Evolutionary conservation across 495 filamentous ascomycete species (phyloP).

Genomic region (Penicillium fimorum): DNA sequence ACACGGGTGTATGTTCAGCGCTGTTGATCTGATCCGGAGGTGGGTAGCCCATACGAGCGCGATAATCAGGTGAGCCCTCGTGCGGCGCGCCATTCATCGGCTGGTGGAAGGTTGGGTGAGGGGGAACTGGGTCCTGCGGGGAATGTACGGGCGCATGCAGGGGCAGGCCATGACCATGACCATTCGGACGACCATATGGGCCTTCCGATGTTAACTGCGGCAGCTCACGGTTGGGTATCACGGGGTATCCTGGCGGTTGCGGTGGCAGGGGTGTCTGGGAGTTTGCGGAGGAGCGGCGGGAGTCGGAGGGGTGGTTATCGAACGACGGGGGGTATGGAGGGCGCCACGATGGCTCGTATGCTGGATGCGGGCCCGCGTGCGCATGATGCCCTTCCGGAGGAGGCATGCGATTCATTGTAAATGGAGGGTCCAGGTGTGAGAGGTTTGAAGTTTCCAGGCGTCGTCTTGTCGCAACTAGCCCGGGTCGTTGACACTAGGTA

Average conservation of each 20-base stretch:
- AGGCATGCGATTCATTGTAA: constrained; percentile 38
- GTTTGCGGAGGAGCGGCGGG: constrained; percentile 33
- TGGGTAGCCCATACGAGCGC: constrained; percentile 35
- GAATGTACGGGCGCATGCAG: constrained; percentile 34
- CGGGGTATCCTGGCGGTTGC: constrained; percentile 27
- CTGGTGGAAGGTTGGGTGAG: constrained; percentile 31
- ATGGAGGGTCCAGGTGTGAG: constrained; percentile 11
- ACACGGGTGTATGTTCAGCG: constrained; percentile 28
- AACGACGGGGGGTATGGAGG: constrained; percentile 31
- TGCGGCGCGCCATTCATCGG: constrained; percentile 38
- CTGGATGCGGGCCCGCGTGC: constrained; percentile 26
- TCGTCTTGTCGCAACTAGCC: constrained; percentile 1
- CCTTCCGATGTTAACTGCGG: constrained; percentile 41
- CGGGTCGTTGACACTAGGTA: background rate
- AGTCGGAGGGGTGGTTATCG: constrained; percentile 33
- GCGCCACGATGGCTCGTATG: constrained; percentile 40
- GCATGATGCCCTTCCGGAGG: constrained; percentile 31
- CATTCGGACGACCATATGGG: constrained; percentile 37
- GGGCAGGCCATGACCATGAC: constrained; percentile 32
- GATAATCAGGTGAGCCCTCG: constrained; percentile 39
- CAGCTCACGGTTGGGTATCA: constrained; percentile 38
- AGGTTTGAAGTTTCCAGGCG: constrained; percentile 1
- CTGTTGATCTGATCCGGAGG: constrained; percentile 29
- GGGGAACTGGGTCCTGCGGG: constrained; percentile 24
- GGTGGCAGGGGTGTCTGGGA: constrained; percentile 32